Evolutionary conservation across 2,329 filamentous ascomycete species (phyloP).

Genomic region (Leptographium galeiforme): DNA sequence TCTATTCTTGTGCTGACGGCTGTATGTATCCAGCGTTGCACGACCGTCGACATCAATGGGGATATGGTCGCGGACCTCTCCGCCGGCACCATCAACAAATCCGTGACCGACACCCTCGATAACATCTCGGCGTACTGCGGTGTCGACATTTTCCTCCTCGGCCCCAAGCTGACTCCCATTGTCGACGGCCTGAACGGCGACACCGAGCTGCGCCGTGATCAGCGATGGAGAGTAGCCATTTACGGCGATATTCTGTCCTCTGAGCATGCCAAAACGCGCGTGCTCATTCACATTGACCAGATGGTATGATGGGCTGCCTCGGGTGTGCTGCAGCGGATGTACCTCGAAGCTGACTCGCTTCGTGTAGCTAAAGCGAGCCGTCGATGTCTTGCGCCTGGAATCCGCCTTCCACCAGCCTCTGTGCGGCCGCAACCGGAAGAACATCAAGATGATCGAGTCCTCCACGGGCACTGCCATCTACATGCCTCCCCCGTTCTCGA

Average conservation of each 20-base stretch:
- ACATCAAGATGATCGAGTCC: conserved; percentile 96
- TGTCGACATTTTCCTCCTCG: conserved; percentile 91
- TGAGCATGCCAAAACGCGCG: conserved; percentile 91
- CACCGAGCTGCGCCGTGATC: conserved; percentile 71
- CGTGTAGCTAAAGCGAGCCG: conserved; percentile 51
- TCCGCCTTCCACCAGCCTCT: conserved; percentile 81
- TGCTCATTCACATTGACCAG: conserved; percentile 94
- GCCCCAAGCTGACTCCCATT: conserved; percentile 73
- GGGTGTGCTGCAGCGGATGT: not conserved
- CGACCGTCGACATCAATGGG: conserved; percentile 85
- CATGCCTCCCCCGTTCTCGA: conserved; percentile 87
- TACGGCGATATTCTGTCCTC: conserved; percentile 92
- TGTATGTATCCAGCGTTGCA: conserved; percentile 53
- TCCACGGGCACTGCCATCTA: conserved; percentile 94
- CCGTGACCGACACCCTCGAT: conserved; percentile 74
- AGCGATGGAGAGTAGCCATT: conserved; percentile 82
- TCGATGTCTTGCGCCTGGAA: conserved; percentile 73
- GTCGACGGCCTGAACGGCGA: conserved; percentile 63
- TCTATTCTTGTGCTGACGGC: conserved; percentile 1
- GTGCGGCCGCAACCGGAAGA: conserved; percentile 87
- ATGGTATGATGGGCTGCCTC: conserved; percentile 43
- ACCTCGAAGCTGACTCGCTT: conserved; percentile 10
- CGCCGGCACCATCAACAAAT: conserved; percentile 55
- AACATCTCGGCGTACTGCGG: conserved; percentile 78
- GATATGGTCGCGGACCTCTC: conserved; percentile 68